These are phyloP conservation scores for Phytophthora meadii DNA, from an alignment of 352 stramenopile species.

Conservation along the genomic window DNA sequence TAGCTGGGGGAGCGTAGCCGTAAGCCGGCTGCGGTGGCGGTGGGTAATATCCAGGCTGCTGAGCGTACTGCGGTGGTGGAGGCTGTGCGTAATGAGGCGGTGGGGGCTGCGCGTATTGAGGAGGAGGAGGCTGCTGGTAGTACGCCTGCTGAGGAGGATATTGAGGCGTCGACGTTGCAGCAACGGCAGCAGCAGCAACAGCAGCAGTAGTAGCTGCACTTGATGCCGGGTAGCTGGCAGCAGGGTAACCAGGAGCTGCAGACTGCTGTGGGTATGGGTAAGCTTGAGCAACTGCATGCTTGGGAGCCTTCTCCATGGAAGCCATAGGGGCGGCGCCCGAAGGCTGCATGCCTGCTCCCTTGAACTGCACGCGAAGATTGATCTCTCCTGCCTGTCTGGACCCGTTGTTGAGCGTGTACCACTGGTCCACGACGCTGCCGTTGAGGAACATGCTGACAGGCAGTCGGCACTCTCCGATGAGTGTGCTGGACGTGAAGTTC, in stretches of 20 bases:
- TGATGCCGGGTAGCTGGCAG: conserved; percentile 21
- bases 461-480: conserved; percentile 79
- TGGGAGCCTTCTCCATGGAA: conserved; percentile 26
- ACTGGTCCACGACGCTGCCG: conserved; percentile 77
- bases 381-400: conserved; percentile 71
- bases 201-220: conserved; percentile 14
- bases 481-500: conserved; percentile 78
- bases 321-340: conserved; percentile 11
- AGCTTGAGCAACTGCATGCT: conserved; percentile 30
- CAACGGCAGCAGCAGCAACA: conserved; percentile 27
- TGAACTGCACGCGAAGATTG: conserved; percentile 81
- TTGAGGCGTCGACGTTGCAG: conserved; percentile 24
- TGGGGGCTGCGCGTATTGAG: conserved; percentile 38
- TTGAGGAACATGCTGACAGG: conserved; percentile 79
- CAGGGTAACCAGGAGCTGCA: conserved; percentile 26
- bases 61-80: conserved; percentile 32
- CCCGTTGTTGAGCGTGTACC: conserved; percentile 82
- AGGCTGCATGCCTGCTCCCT: conserved; percentile 39
- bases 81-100: conserved; percentile 40
- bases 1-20: conserved; percentile 33
- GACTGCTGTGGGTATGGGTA: conserved; percentile 47
- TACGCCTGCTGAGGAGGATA: conserved; percentile 47
- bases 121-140: conserved; percentile 42
- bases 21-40: conserved; percentile 31
- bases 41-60: conserved; percentile 48